A percentile compares a stretch with the other conserved stretches of the same genome.
Evolutionary conservation across 192 early-diverging fungal species (phyloP).

Genomic region (Cetraspora pellucida): DNA sequence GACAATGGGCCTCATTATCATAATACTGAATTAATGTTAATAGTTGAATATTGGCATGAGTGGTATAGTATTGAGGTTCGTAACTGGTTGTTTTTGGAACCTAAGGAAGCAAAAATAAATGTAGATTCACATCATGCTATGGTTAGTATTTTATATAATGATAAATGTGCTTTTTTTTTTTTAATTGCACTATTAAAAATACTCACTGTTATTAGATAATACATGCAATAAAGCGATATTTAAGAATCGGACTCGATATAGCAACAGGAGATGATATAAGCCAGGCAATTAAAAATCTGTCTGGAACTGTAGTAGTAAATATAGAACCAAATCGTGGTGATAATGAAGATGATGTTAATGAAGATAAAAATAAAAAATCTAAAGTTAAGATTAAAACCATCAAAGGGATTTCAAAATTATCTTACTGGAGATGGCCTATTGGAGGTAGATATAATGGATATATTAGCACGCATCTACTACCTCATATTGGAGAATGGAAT

Average conservation of each 20-base stretch:
- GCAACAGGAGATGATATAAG: background rate
- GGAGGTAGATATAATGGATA: background rate
- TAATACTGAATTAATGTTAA: constrained; percentile 3
- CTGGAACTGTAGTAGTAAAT: background rate
- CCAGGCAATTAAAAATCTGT: background rate
- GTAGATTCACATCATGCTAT: background rate
- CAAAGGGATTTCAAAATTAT: constrained; percentile 10
- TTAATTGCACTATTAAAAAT: background rate
- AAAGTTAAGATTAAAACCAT: background rate
- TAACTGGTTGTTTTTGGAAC: constrained; percentile 5
- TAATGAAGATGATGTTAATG: background rate
- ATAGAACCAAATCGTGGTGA: background rate
- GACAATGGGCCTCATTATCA: background rate
- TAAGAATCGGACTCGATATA: background rate
- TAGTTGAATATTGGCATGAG: constrained; percentile 5
- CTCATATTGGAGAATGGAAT: background rate
- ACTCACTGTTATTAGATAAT: background rate
- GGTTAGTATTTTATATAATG: background rate
- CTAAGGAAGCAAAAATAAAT: background rate
- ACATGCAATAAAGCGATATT: background rate
- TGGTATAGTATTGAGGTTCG: background rate
- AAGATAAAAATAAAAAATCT: background rate
- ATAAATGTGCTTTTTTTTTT: background rate
- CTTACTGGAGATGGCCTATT: background rate
- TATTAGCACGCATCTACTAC: background rate